phyloP scores from a whole-genome alignment of 495 filamentous ascomycete genomes.

The Tuber calosporum region DNA sequence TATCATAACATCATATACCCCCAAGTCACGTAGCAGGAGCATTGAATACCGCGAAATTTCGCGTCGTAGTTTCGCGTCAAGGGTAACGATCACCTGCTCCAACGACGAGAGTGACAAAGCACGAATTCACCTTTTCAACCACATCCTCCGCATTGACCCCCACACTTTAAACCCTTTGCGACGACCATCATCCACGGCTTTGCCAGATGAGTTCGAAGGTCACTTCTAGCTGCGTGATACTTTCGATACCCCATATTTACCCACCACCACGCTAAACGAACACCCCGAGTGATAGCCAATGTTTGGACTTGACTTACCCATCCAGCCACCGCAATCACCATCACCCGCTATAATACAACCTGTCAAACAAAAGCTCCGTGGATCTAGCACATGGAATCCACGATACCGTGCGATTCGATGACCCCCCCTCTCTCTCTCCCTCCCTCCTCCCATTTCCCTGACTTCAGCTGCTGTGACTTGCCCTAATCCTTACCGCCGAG shows the following conservation, averaged over 20 bases:
- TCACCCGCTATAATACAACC: too few relatives aligned
- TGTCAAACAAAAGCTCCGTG: neutral
- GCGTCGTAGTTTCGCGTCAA: neutral
- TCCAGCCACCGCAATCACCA: neutral
- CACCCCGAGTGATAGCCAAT: neutral
- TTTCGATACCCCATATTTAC: too few relatives aligned
- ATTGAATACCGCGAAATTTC: too few relatives aligned
- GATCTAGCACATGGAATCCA: neutral
- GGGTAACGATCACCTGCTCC: neutral
- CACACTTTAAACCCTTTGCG: neutral
- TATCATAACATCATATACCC: too few relatives aligned
- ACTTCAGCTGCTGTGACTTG: neutral
- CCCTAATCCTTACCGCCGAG: neutral
- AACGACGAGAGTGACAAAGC: neutral
- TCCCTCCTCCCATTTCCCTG: neutral
- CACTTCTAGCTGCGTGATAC: neutral
- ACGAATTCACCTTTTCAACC: neutral
- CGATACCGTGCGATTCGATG: neutral
- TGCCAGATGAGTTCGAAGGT: neutral
- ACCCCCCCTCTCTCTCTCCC: neutral
- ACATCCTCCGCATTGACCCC: neutral
- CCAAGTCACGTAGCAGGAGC: too few relatives aligned
- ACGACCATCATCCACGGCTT: neutral
- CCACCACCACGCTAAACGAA: neutral
- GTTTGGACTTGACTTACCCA: neutral